phyloP scores from a whole-genome alignment of 2,329 filamentous ascomycete genomes.

The Colletotrichum shisoi region DNA sequence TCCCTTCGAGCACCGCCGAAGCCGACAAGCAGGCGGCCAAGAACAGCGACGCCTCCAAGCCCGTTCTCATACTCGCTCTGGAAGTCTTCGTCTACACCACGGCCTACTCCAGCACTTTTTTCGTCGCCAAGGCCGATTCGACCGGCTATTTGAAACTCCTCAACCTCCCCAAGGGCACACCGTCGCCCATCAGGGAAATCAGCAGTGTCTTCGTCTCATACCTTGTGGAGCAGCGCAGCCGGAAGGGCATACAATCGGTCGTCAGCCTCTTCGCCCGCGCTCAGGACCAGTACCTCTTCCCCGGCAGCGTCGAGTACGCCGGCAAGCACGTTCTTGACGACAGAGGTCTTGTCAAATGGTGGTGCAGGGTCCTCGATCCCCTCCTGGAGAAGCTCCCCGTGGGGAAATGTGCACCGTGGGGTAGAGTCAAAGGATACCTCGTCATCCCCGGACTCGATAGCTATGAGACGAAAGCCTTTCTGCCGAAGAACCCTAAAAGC shows the following conservation, averaged over 20 bases:
- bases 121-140: slow-evolving; percentile 96
- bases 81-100: slow-evolving; percentile 91
- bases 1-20: slow-evolving; percentile 38
- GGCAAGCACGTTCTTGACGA: slow-evolving; percentile 94
- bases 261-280: slow-evolving; percentile 91
- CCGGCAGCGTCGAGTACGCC: slow-evolving; percentile 83
- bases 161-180: slow-evolving; percentile 65
- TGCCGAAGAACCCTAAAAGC: slow-evolving; percentile 64
- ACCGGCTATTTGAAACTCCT: slow-evolving; percentile 83
- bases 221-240: slow-evolving; percentile 72
- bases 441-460: slow-evolving; percentile 85
- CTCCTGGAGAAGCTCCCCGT: slow-evolving; percentile 64
- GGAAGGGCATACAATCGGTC: slow-evolving; percentile 72
- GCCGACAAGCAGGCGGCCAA: not conserved
- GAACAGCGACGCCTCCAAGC: slow-evolving; percentile 44
- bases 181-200: slow-evolving; percentile 77
- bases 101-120: slow-evolving; percentile 80
- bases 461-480: slow-evolving; percentile 80
- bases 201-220: slow-evolving; percentile 78
- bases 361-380: slow-evolving; percentile 86
- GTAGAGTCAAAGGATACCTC: slow-evolving; percentile 75
- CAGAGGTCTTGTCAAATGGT: slow-evolving; percentile 90
- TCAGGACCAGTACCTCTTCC: slow-evolving; percentile 94
- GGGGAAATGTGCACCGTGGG: slow-evolving; percentile 50
- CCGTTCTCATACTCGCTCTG: slow-evolving; percentile 80